Evolutionary conservation across 1,139 yeast species (phyloP), one percentile per base, ranked within the genome.

Genomic region (Kluyveromyces marxianus): DNA sequence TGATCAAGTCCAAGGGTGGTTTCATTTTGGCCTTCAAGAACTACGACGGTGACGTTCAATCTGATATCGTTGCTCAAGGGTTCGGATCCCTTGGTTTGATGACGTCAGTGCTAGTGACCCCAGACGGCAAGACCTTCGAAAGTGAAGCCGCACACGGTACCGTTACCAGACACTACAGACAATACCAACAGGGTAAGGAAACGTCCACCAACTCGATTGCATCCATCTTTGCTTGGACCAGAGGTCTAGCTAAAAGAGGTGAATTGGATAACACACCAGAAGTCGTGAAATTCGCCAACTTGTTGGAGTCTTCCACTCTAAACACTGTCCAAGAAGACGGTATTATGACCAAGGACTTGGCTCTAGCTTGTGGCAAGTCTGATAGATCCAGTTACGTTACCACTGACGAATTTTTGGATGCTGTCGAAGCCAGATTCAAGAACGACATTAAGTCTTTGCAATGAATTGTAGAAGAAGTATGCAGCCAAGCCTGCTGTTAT

Each of bases 131-230:
- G 71, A 84, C 96, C 30, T 89, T 88, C 66, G 97, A 90, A 74
- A 76, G 94, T 49, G 97, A 90, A 70, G 97, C 97, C 51, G 97
- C 97, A 28, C 97, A 90, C 67, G 97, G 97, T 50, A 90, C 97
- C 37, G 97, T 90, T 55, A 90, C 97, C 49, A 85, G 97, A 71
- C 97, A 90, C 67, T 90, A 75, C 74, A 83, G 97, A 72, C 94
- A 83, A 69, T 86, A 87, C 68, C 97, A 90, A 70, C 84, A 83
- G 69, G 97, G 97, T 58, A 85, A 88, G 68, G 96, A 89, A 71
- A 90, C 97, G 32, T 88, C 96, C n/a, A 90, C 97, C 54, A 90
- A 90, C 72, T 89, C 97, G 38, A 90, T 90, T 69, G 97, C 97
- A n/a, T 88, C 96, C 29, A 90, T 90, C 59, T 90, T 83, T 60